These are phyloP conservation scores for Mortierella sp. DNA, from an alignment of 371 early-diverging fungal genomes.

Conservation along the genomic window DNA sequence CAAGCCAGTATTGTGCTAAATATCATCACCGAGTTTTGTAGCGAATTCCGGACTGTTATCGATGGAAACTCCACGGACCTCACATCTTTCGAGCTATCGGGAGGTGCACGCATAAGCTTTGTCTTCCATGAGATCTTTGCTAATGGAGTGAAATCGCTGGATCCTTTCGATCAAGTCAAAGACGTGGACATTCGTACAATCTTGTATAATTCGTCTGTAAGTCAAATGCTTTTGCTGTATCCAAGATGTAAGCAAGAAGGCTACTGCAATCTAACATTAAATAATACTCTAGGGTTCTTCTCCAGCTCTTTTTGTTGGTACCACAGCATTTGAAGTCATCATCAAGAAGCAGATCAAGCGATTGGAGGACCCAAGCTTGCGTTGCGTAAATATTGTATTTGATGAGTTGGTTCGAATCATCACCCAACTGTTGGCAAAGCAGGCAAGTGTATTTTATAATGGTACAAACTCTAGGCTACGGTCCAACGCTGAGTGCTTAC, in stretches of 20 bases:
- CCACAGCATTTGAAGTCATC: constrained; percentile 97
- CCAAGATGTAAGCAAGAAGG: too few relatives aligned
- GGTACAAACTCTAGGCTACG: too few relatives aligned
- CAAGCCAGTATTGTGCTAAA: constrained; percentile 90
- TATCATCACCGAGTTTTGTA: constrained; percentile 97
- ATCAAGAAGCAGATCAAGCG: constrained; percentile 98
- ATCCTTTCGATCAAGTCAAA: constrained; percentile 97
- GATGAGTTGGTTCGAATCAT: constrained; percentile 97
- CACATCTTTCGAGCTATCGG: constrained; percentile 93
- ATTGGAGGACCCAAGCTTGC: constrained; percentile 95
- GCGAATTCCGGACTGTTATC: constrained; percentile 93
- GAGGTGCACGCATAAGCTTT: constrained; percentile 98
- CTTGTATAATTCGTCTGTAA: constrained; percentile 96
- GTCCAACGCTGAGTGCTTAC: too few relatives aligned
- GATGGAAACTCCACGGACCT: constrained; percentile 96
- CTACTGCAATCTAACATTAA: background rate
- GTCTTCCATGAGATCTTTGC: constrained; percentile 98
- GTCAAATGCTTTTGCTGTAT: constrained; percentile 10
- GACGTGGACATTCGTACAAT: constrained; percentile 98
- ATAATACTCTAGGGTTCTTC: constrained; percentile 80
- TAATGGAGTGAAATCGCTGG: constrained; percentile 92
- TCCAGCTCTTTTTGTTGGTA: constrained; percentile 96
- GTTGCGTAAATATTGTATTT: constrained; percentile 93
- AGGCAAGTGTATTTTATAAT: constrained; percentile 57
- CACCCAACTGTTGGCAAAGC: constrained; percentile 90